Evolutionary conservation across 805 yeast genomes (phyloP).

Genomic region (Pichia pseudocactophila): DNA sequence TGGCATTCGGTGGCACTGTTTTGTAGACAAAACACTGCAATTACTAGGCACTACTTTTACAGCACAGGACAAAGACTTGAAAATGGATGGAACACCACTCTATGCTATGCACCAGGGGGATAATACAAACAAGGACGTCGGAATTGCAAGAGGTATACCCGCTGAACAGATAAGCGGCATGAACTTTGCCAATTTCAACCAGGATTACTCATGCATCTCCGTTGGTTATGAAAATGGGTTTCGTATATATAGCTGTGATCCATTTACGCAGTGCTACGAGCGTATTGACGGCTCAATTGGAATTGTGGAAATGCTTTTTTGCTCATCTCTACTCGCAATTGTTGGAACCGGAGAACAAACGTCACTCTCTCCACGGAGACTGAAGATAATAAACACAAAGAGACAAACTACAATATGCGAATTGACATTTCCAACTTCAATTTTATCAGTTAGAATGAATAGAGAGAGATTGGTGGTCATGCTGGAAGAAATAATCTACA

Average conservation of each 20-base stretch:
- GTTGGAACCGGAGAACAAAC: conserved; percentile 79
- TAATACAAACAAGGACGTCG: too few relatives aligned
- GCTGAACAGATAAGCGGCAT: conserved; percentile 6
- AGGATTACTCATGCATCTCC: conserved; percentile 77
- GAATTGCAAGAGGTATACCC: too few relatives aligned
- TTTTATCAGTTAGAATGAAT: conserved; percentile 70
- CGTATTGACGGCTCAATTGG: conserved; percentile 46
- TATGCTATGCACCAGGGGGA: neutral
- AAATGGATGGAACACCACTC: neutral
- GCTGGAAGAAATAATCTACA: conserved; percentile 72
- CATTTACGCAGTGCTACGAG: conserved; percentile 67
- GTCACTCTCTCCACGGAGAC: conserved; percentile 67
- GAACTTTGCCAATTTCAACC: conserved; percentile 63
- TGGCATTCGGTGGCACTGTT: too few relatives aligned
- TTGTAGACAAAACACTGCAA: too few relatives aligned
- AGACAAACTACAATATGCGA: conserved; percentile 69
- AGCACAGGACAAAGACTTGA: too few relatives aligned
- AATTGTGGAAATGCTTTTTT: conserved; percentile 83
- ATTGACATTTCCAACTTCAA: conserved; percentile 74
- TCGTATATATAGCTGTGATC: conserved; percentile 80
- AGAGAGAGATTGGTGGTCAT: conserved; percentile 78
- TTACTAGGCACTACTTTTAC: too few relatives aligned
- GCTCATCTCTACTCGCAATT: conserved; percentile 76
- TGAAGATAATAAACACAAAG: conserved; percentile 78
- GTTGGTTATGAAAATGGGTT: conserved; percentile 62